Base-by-base conservation (phyloP, 2,329 filamentous ascomycete genomes). In the Diaporthe citrichinensis region DNA sequence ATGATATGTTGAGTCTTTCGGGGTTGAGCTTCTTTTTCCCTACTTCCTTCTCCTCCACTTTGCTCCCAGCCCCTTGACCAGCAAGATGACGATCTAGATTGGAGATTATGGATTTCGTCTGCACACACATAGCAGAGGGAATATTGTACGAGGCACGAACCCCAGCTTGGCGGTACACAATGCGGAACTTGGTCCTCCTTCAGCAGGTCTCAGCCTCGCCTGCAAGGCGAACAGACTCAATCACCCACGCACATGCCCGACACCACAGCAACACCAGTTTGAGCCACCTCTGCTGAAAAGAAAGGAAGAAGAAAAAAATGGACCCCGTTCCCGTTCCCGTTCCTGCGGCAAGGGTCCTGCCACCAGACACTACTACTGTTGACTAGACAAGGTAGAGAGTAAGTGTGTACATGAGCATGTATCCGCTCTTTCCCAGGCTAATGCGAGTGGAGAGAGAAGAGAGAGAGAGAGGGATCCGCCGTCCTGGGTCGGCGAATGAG, bases 401-500 rank as follows among this genome's bases (percentile, higher is more conserved):
- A 57, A 57, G 34, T 25, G 20, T 39, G 10, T 59, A n/a, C 57
- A 23, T 59, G 34, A 28, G 15, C 28, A 31, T 28, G 59, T 61
- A 62, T 49, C 36, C 28, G 31, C n/a, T 20, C 59, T 28, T 12
- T 9, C 17, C 41, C 28, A 49, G 61, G 61, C 61, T 67, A 67
- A 67, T 67, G 61, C 44, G 61, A 67, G 36, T 12, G 36, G 36
- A 39, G 36, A 39, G 17, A 15, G 28, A 28, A 39, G 36, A 39
- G 17, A 15, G 28, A 28, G 41, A 39, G 34, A 28, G 23, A 72
- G 53, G 71, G 62, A 74, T 58, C 73, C 73, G 73, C 67, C 53
- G 62, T 71, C 58, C 73, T 74, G 73, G 73, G 73, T 74, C 62
- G 41, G 34, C 72, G 59, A 74, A 59, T 69, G 12, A 49, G 36